A percentile compares a stretch with the other conserved stretches of the same genome.
phyloP scores from a whole-genome alignment of 805 yeast species.

The Ogataea methanolica region DNA sequence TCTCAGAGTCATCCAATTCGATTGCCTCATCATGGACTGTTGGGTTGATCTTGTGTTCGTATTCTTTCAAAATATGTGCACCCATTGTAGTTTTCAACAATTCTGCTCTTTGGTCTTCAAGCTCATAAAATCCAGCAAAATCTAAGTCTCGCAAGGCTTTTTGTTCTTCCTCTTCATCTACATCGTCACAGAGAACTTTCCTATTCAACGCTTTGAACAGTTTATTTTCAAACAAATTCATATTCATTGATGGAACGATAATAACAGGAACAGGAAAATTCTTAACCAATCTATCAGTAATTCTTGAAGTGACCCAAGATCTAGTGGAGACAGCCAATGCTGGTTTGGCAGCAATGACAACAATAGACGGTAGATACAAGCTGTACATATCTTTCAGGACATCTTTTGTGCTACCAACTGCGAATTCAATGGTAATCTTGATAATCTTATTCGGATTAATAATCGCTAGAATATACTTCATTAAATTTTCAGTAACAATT shows the following conservation, averaged over 20 bases:
- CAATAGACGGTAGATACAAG: constrained; percentile 56
- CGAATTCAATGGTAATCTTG: constrained; percentile 56
- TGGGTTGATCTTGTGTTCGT: neutral
- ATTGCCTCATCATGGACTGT: constrained; percentile 1
- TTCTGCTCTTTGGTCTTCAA: constrained; percentile 22
- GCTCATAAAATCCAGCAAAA: constrained; percentile 21
- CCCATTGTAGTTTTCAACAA: constrained; percentile 11
- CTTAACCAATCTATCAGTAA: constrained; percentile 61
- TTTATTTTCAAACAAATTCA: constrained; percentile 46
- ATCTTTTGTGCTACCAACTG: constrained; percentile 51
- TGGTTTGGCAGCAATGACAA: constrained; percentile 53
- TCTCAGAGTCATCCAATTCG: constrained; percentile 2
- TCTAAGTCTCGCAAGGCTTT: constrained; percentile 17
- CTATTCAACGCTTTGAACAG: constrained; percentile 33
- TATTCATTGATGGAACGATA: constrained; percentile 57
- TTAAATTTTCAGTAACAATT: constrained; percentile 42
- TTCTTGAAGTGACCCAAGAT: constrained; percentile 57
- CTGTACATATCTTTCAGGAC: constrained; percentile 56
- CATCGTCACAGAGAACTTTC: constrained; percentile 13
- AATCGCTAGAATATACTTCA: constrained; percentile 47
- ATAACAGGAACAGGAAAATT: constrained; percentile 63
- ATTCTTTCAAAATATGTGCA: constrained; percentile 8
- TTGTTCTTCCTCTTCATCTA: constrained; percentile 10
- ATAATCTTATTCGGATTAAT: constrained; percentile 42
- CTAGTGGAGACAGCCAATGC: constrained; percentile 44